Evolutionary conservation across 2,329 filamentous ascomycete genomes (phyloP).

Genomic region (Huntiella abstrusa): DNA sequence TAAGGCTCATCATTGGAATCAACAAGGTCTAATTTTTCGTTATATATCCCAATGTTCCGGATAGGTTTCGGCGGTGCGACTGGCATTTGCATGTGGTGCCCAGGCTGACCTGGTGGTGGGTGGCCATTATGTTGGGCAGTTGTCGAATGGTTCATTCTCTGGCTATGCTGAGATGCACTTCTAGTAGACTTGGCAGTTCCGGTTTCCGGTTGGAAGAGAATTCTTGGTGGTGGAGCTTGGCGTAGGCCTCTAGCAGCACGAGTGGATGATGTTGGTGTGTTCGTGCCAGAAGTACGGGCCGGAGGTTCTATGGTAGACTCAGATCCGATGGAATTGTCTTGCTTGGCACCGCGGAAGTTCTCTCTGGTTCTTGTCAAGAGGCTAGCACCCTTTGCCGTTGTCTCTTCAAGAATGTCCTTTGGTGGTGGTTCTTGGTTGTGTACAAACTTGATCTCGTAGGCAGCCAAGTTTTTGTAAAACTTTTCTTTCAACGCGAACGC

Average conservation of each 20-base stretch:
- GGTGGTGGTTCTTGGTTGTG: slow-evolving; percentile 69
- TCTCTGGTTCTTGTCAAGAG: slow-evolving; percentile 63
- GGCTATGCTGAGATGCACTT: neutral
- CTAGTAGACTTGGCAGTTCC: slow-evolving; percentile 35
- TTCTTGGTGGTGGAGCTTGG: slow-evolving; percentile 67
- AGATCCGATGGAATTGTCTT: slow-evolving; percentile 31
- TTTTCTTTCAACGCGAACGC: slow-evolving; percentile 73
- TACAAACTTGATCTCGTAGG: slow-evolving; percentile 65
- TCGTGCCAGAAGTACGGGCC: slow-evolving; percentile 30
- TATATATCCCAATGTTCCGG: slow-evolving; percentile 15
- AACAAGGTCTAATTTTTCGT: slow-evolving; percentile 9
- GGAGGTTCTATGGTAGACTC: slow-evolving; percentile 43
- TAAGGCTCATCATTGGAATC: slow-evolving; percentile 23
- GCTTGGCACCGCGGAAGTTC: slow-evolving; percentile 41
- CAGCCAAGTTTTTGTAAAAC: slow-evolving; percentile 77
- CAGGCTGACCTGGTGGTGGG: neutral
- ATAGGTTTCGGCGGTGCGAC: slow-evolving; percentile 25
- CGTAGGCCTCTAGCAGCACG: slow-evolving; percentile 48
- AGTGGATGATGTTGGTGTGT: slow-evolving; percentile 28
- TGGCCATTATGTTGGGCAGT: slow-evolving; percentile 1
- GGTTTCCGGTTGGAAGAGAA: slow-evolving; percentile 70
- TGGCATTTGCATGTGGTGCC: slow-evolving; percentile 15
- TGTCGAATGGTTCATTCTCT: neutral
- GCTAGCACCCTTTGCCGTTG: slow-evolving; percentile 66
- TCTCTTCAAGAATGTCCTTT: slow-evolving; percentile 72